Evolutionary conservation across 2,329 filamentous ascomycete genomes (phyloP).

Genomic region (Purpureocillium lavendulum): DNA sequence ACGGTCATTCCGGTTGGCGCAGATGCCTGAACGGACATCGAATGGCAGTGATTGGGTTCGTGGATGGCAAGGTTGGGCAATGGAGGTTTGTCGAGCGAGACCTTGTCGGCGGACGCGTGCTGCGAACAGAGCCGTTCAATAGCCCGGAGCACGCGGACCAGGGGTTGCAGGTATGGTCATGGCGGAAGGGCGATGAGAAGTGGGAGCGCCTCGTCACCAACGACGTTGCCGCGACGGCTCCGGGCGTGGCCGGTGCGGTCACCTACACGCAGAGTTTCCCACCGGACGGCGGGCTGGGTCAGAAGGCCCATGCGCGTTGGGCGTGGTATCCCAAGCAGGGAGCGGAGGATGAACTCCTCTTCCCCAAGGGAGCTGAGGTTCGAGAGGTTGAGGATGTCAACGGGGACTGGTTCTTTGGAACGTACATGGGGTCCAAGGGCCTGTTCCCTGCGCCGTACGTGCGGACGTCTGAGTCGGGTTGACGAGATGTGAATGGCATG

Average conservation of each 20-base stretch:
- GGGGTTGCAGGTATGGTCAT: conserved; percentile 42
- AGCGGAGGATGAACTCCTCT: conserved; percentile 68
- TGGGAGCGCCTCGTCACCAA: conserved; percentile 39
- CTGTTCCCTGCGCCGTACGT: conserved; percentile 78
- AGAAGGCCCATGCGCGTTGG: conserved; percentile 59
- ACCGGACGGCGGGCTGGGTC: conserved; percentile 65
- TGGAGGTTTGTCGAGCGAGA: conserved; percentile 61
- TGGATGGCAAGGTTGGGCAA: conserved; percentile 58
- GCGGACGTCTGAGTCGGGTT: conserved; percentile 23
- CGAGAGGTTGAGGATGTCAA: conserved; percentile 80
- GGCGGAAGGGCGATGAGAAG: conserved; percentile 33
- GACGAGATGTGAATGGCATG: background rate
- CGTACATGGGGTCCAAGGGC: conserved; percentile 72
- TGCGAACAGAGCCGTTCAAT: conserved; percentile 50
- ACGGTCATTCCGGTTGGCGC: conserved; percentile 75
- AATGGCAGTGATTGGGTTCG: conserved; percentile 74
- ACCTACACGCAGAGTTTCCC: conserved; percentile 44
- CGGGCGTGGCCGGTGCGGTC: conserved; percentile 18
- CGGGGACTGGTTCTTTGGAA: conserved; percentile 82
- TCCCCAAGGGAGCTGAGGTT: conserved; percentile 77
- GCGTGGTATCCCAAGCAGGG: conserved; percentile 63
- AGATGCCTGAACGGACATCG: conserved; percentile 73
- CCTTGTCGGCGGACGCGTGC: conserved; percentile 65
- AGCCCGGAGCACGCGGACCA: conserved; percentile 19
- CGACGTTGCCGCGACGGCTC: conserved; percentile 39